phyloP scores from a whole-genome alignment of 2,329 filamentous ascomycete genomes.

The Scolecobasidium constrictum region DNA sequence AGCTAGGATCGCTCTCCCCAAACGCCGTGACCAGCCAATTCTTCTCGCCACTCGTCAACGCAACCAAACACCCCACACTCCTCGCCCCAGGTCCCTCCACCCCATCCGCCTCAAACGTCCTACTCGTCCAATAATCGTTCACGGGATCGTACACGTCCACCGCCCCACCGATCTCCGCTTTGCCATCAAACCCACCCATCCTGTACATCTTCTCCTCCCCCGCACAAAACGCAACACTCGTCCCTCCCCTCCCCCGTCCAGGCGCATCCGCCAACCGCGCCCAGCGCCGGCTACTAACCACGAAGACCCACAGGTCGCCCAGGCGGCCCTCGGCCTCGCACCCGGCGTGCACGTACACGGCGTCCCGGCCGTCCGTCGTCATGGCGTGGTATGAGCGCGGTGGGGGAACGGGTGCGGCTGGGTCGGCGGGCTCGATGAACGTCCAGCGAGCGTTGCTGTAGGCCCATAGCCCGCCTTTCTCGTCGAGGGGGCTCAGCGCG shows the following conservation, averaged over 20 bases:
- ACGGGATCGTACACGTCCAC: constrained; percentile 49
- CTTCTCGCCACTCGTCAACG: constrained; percentile 26
- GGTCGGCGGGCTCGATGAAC: constrained; percentile 44
- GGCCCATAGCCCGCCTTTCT: constrained; percentile 63
- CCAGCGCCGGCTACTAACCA: constrained; percentile 39
- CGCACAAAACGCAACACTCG: constrained; percentile 33
- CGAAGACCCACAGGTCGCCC: constrained; percentile 41
- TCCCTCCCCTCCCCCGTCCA: constrained; percentile 22
- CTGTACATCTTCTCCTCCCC: constrained; percentile 17
- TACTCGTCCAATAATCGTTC: constrained; percentile 29
- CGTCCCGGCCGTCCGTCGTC: constrained; percentile 45
- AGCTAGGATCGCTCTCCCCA: constrained; percentile 43
- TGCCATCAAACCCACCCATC: constrained; percentile 36
- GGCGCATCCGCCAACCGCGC: constrained; percentile 36
- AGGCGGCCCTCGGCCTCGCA: constrained; percentile 50
- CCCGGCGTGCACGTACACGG: constrained; percentile 67
- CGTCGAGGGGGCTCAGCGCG: constrained; percentile 61
- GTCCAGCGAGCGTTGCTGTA: constrained; percentile 57
- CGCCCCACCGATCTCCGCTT: constrained; percentile 56
- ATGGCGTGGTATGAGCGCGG: constrained; percentile 64
- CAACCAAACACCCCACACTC: constrained; percentile 38
- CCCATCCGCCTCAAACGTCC: constrained; percentile 27
- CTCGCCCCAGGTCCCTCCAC: constrained; percentile 34
- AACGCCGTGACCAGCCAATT: constrained; percentile 39
- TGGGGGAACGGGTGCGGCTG: constrained; percentile 42